Evolutionary conservation across 805 yeast genomes (phyloP).

Genomic region (Wickerhamomyces canadensis): DNA sequence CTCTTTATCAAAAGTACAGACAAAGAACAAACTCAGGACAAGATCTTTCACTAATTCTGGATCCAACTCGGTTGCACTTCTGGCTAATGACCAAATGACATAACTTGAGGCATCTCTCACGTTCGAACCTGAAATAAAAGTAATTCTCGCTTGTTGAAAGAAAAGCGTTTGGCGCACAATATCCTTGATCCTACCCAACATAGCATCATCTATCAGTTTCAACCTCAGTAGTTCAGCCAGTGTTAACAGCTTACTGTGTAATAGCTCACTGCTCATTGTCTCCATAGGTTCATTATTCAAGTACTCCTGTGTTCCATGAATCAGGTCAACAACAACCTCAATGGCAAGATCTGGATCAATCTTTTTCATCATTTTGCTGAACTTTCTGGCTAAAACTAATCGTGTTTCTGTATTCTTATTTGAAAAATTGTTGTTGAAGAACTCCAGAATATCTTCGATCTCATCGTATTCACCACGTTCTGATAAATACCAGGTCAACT

Average conservation of each 20-base stretch:
- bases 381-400: slow-evolving; percentile 60
- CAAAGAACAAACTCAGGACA: slow-evolving; percentile 35
- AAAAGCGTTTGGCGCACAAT: slow-evolving; percentile 44
- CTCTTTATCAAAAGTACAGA: slow-evolving; percentile 68
- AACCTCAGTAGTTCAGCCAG: slow-evolving; percentile 28
- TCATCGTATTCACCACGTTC: slow-evolving; percentile 11
- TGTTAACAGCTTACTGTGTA: slow-evolving; percentile 30
- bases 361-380: slow-evolving; percentile 40
- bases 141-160: slow-evolving; percentile 51
- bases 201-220: slow-evolving; percentile 8
- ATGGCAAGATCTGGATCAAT: slow-evolving; percentile 32
- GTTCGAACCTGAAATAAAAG: slow-evolving; percentile 54
- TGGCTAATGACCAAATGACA: slow-evolving; percentile 71
- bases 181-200: slow-evolving; percentile 6
- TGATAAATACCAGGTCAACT: slow-evolving; percentile 14
- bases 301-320: slow-evolving; percentile 18
- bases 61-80: slow-evolving; percentile 29
- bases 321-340: slow-evolving; percentile 33
- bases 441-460: slow-evolving; percentile 45
- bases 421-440: slow-evolving; percentile 39
- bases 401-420: slow-evolving; percentile 51
- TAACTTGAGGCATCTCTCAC: slow-evolving; percentile 84
- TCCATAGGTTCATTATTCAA: slow-evolving; percentile 26
- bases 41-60: slow-evolving; percentile 14
- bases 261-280: slow-evolving; percentile 25